Base-by-base conservation (phyloP, 768 basidiomycete species). In the Suillus weaverae region DNA sequence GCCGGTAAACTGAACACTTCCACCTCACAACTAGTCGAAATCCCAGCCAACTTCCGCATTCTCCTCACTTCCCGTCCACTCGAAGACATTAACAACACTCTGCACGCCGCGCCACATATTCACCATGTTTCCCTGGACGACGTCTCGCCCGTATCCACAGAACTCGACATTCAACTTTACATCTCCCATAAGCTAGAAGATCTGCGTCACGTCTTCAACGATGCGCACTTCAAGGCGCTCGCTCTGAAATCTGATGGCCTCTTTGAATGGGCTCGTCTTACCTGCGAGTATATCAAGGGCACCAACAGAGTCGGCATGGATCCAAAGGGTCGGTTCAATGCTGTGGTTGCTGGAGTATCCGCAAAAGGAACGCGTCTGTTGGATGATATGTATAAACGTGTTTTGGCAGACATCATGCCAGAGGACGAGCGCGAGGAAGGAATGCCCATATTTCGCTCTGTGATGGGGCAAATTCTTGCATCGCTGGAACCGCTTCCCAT, bases 11-110 rank as follows among this genome's bases (percentile, higher is more conserved):
- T 18, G 32, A 32, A 33, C 4, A 10, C 18, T 20, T 10, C 50
- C 4, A 16, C 13, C 38, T 41, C 38, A 16, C 51, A 46, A 32
- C 16, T 13, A 16, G 8, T 9, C 22, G 8, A 41, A 3, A 35
- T 62, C 3, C 26, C 68, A 66, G 1, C 65, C 61, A 3, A 51
- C 67, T 5, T 69, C 26, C 44, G 70, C 14, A 66, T 72, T 39
- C 55, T 72, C 22, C 41, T 72, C 51, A 69, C 67, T 7, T 66
- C 66, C 32, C 65, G 70, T 3, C 56, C 41, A 14, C 50, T 63
- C 0, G 33, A 64, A 1, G 60, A 66, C 38, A 60, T 72, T 7
- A 36, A 55, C 11, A 35, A 48, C 5, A 53, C 48, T 4, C 63
- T 72, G 33, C 62, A 68, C 3, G 41, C 43, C n/a, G 55, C n/a